Conservation (phyloP, 495 filamentous ascomycete species). For the Staphylotrichum longicolle region DNA sequence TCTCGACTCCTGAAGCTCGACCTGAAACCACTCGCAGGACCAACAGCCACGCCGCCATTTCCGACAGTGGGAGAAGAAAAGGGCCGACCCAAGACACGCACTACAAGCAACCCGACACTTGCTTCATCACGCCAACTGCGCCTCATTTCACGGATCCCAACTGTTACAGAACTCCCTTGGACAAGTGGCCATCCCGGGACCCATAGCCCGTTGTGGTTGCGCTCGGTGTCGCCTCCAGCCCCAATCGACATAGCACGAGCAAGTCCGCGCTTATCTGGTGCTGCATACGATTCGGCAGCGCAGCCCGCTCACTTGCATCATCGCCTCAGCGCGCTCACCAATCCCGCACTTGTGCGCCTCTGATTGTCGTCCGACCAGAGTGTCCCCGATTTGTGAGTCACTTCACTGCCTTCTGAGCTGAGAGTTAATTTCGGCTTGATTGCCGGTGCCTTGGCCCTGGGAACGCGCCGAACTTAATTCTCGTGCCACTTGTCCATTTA, state of each 20-base stretch:
- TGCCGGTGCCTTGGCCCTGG: conserved; percentile 14
- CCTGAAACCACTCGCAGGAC: conserved; percentile 21
- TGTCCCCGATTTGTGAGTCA: conserved; percentile 46
- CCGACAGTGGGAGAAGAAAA: conserved; percentile 9
- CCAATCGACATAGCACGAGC: neutral
- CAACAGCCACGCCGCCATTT: conserved; percentile 7
- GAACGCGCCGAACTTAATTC: neutral
- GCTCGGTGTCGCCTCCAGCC: conserved; percentile 29
- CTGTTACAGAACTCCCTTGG: neutral
- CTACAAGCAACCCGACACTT: neutral
- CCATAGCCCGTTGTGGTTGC: conserved; percentile 8
- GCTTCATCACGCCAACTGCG: conserved; percentile 24
- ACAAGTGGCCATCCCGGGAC: conserved; percentile 18
- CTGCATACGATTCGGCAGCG: conserved; percentile 40
- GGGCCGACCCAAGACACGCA: neutral
- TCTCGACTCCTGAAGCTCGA: conserved; percentile 14
- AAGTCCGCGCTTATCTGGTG: conserved; percentile 18
- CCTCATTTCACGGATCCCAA: conserved; percentile 20
- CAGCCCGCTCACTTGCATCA: conserved; percentile 36
- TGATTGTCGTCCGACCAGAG: conserved; percentile 26
- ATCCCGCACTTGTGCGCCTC: conserved; percentile 32
- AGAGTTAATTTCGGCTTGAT: conserved; percentile 21
- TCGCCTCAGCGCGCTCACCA: conserved; percentile 37
- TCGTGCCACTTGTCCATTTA: conserved; percentile 16
- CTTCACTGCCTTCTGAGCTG: conserved; percentile 28